Percentiles rank a stretch among this genome's conserved stretches.
phyloP scores from a whole-genome alignment of 139 green algal genomes.

The Edaphochlamys debaryana region DNA sequence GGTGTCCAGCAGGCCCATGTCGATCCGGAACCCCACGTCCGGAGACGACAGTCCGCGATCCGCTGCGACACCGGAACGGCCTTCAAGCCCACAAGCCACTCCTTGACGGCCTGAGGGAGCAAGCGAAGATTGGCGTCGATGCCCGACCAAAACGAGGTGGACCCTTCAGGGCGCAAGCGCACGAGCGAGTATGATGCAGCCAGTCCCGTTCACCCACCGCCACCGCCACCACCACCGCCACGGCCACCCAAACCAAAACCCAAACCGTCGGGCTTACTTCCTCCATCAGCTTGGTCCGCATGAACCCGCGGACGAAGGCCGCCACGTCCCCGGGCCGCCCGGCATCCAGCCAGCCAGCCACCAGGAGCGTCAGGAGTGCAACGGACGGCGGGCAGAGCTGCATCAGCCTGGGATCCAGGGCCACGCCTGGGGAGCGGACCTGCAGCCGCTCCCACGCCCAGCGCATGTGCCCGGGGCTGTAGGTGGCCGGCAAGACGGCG shows the following conservation, averaged over 20 bases:
- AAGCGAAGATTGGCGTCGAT: no score
- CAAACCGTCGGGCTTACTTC: no score
- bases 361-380: slow-evolving; percentile 5
- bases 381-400: slow-evolving; percentile 5
- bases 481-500: no score
- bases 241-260: no score
- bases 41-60: not conserved
- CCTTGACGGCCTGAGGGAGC: not conserved
- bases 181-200: no score
- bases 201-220: no score
- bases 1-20: not conserved
- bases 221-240: no score
- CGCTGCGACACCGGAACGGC: not conserved
- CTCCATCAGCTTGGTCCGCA: not conserved
- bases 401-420: not conserved
- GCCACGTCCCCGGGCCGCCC: not conserved
- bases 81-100: not conserved
- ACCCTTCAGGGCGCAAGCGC: no score
- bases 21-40: not conserved
- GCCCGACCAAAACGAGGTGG: no score
- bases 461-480: no score
- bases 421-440: no score
- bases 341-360: not conserved
- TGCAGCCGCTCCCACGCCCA: no score
- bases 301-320: slow-evolving; percentile 10